Evolutionary conservation across 371 early-diverging fungal genomes (phyloP), one percentile per base, ranked within the genome.

Genomic region (Mucor irregularis): DNA sequence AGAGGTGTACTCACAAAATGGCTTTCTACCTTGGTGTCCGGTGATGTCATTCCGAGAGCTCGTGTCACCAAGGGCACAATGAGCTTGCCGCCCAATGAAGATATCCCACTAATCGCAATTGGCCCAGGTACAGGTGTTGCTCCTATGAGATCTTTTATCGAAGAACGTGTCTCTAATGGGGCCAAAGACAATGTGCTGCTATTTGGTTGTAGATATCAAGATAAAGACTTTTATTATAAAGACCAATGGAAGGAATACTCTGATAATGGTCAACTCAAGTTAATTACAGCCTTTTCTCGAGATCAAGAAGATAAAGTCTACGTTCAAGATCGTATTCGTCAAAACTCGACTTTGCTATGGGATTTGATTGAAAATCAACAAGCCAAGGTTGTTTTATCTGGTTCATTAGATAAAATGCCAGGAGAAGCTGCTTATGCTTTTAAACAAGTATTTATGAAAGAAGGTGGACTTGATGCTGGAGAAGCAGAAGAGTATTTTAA

Each of bases 101-200:
- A 60, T 28, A 59, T 73, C 3, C 92, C 92, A 5, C 40, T 89
- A 4, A 84, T 94, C 25, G 82, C 85, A 6, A 85, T 92, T 53
- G 92, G 90, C 0, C 91, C 92, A 38, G 91, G 94, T 3, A 90
- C 93, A 4, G 96, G 96, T 16, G 79, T 96, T 25, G 94, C 97
- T 2, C 95, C 96, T 2, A 94, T 96, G 89, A 71, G 91, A 37
- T 75, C 92, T 19, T 86, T 96, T 44, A 45, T 96, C n/a, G 80
- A 90, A 51, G 78, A 86, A 19, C 80, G 95, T 0, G 24, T 58
- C 0, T 31, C 59, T 9, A 53, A 68, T 11, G 73, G 75, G 9
- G 77, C 80, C 3, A 58, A 53, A n/a, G 82, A 83, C 17, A 92
- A 90, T 38, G 61, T 80, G 2, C 63, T 97, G 31, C 86, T 95